Evolutionary conservation across 768 basidiomycete genomes (phyloP), one percentile per base, ranked within the genome.

Genomic region (Tephrocybe sp.): DNA sequence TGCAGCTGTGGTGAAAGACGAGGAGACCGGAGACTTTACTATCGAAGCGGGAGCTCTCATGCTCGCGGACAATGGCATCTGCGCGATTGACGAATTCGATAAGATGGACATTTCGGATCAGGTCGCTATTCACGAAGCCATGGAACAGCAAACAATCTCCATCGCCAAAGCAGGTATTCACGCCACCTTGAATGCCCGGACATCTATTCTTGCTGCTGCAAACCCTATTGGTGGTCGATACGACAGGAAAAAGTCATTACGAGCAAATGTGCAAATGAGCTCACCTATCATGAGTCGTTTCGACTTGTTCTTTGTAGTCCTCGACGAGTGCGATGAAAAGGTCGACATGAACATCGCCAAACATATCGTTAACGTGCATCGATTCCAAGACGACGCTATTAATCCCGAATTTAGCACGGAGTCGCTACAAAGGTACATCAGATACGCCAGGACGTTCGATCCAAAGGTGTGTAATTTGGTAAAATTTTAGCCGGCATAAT

Each of bases 61-160:
- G 97, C 82, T 99, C 3, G 97, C 97, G 5, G 97, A 99, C 72
- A 98, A 98, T 60, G 97, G 97, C 7, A 98, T 98, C 65, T 99
- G 97, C 64, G 95, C 95, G n/a, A 99, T 99, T 62, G 97, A 99
- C 72, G 97, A 98, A 69, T 99, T 99, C 63, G 97, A 99, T 80
- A 99, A 99, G 71, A 99, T 99, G 97, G 96, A 98, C 66, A 85
- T 98, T 46, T 86, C 91, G 0, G 97, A 98, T 67, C 97, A 98
- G 67, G 93, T 98, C 38, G 97, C 97, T 32, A 98, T 99, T 61
- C 97, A 99, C 77, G 96, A 98, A 77, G 96, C 96, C 7, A 98
- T 98, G 96, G 96, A 98, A 84, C 96, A 98, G 72, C 95, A 98
- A 72, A 98, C 96, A 1, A 98, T 98, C 60, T 97, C 94, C 23